Evolutionary conservation across 2,329 filamentous ascomycete species (phyloP).

Genomic region (Madurella fahalii): DNA sequence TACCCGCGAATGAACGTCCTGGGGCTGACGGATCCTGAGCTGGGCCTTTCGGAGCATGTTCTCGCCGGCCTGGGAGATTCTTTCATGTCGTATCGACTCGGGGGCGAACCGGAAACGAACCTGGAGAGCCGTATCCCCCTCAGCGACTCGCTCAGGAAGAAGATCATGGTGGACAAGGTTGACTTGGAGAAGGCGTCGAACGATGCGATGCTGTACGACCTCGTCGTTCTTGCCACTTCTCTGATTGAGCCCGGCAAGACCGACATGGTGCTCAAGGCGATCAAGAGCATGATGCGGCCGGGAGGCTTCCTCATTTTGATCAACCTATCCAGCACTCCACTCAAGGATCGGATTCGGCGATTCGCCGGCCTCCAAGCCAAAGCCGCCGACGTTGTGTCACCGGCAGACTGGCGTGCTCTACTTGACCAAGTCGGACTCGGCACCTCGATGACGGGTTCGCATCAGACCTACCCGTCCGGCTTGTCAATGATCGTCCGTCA

Average conservation of each 20-base stretch:
- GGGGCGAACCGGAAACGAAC: slow-evolving; percentile 19
- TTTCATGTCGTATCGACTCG: slow-evolving; percentile 32
- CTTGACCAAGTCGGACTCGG: slow-evolving; percentile 35
- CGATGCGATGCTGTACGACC: slow-evolving; percentile 23
- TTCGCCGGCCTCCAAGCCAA: slow-evolving; percentile 3
- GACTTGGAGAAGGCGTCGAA: slow-evolving; percentile 20
- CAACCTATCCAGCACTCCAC: slow-evolving; percentile 21
- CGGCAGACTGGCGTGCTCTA: slow-evolving; percentile 33
- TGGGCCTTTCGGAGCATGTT: slow-evolving; percentile 31
- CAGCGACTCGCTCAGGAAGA: slow-evolving; percentile 14
- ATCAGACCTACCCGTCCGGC: slow-evolving; percentile 32
- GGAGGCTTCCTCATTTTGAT: slow-evolving; percentile 33
- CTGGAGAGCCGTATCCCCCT: slow-evolving; percentile 18
- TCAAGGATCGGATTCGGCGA: slow-evolving; percentile 22
- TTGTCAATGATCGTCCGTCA: slow-evolving; percentile 38
- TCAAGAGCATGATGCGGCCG: slow-evolving; percentile 24
- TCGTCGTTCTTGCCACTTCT: slow-evolving; percentile 27
- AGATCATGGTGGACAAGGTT: slow-evolving; percentile 20
- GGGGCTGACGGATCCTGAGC: slow-evolving; percentile 31
- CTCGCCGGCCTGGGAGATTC: slow-evolving; percentile 30
- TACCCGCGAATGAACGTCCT: slow-evolving; percentile 39
- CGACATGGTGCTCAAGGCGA: slow-evolving; percentile 16
- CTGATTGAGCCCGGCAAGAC: slow-evolving; percentile 18
- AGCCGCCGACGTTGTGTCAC: slow-evolving; percentile 17
- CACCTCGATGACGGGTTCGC: slow-evolving; percentile 29